Evolutionary conservation across 108 stramenopile genomes (phyloP), one percentile per base, ranked within the genome.

Genomic region (Pseudonitzschia pungens): DNA sequence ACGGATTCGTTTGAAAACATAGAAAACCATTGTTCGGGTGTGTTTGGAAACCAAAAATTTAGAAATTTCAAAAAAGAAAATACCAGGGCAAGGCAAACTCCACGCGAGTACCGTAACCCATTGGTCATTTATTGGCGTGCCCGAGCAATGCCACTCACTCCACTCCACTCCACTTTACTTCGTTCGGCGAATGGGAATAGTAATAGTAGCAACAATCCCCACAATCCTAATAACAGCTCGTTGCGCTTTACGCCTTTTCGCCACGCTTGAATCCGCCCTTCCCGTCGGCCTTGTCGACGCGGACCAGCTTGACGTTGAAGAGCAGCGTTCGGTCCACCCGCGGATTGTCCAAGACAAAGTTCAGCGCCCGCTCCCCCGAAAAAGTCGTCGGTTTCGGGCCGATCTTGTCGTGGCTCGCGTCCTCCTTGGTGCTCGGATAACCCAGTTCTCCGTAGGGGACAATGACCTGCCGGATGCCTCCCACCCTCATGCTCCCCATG

Each of bases 321-420:
- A 97, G 70, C 20, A 96, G 63, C 1, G 97, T 97, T 56, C 95
- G 82, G 83, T 97, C 97, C 53, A 97, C 73, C 16, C 92, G 75
- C 10, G 92, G 89, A 79, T 96, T 96, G 59, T 94, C 91, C 33
- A 97, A 74, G 12, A 97, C 97, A 81, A 97, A 97, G 67, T 97
- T 92, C 24, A 97, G 78, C 0, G 97, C 97, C 52, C 97, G 76
- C 71, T 81, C 70, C 0, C 97, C 97, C 18, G 79, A 82, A 79
- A 98, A 96, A 16, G 96, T 92, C 32, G 89, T 78, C 4, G 97
- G 97, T 73, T 96, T 96, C 27, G 95, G 95, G 12, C 97, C 97
- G 9, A 97, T 91, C 57, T 55, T 22, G 27, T 92, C 92, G 76
- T 96, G 97, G 28, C 56, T 62, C 42, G 66, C 60, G 74, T 96